These are phyloP conservation scores for Epichloe sibirici DNA, from an alignment of 2,329 filamentous ascomycete species.

Conservation along the genomic window DNA sequence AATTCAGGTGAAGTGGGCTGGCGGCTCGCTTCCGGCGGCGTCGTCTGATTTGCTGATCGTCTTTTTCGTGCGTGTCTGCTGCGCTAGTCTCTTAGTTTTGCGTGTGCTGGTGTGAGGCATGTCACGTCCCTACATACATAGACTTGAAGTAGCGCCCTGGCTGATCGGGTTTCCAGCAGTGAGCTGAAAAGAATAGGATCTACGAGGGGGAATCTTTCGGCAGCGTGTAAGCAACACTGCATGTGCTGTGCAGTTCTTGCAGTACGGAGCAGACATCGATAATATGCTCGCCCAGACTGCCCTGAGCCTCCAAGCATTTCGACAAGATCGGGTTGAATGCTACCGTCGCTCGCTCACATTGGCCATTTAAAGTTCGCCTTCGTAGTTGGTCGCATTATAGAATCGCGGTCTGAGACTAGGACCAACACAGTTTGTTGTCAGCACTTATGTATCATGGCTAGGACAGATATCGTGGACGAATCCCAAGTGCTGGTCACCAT, in stretches of 20 bases:
- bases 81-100: too few species aligned
- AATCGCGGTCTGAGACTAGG: neutral
- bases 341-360: neutral
- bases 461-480: neutral
- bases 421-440: neutral
- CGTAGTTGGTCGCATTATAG: neutral
- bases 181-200: neutral
- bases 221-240: neutral
- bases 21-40: slow-evolving; percentile 28
- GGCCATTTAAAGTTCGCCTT: neutral
- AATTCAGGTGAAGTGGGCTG: slow-evolving; percentile 24
- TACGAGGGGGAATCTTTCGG: neutral
- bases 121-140: neutral
- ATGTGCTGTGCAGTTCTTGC: neutral
- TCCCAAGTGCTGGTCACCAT: neutral
- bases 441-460: neutral
- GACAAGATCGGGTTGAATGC: neutral
- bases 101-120: neutral
- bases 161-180: neutral
- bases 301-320: neutral
- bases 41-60: slow-evolving; percentile 8
- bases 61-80: too few species aligned
- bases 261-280: too few species aligned
- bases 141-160: too few species aligned
- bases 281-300: too few species aligned